These are phyloP conservation scores for Erodium trifolium DNA, from an alignment of 441 rosid genomes.

Conservation along the genomic window DNA sequence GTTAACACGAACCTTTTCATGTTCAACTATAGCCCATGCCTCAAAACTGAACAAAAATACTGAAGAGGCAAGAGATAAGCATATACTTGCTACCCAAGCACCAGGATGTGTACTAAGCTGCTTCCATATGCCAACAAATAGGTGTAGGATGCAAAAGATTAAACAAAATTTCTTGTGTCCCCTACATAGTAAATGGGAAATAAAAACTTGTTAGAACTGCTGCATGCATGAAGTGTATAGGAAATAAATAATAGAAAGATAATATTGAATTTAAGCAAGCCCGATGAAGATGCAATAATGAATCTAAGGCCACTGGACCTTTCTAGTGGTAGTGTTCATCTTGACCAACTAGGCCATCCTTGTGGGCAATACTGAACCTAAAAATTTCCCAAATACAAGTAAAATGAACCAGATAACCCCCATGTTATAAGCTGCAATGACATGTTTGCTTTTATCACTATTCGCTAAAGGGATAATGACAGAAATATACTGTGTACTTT, in stretches of 20 bases:
- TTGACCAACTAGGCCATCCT: too few relatives aligned
- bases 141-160: conserved; percentile 59
- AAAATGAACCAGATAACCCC: background rate
- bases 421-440: too few relatives aligned
- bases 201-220: conserved; percentile 7
- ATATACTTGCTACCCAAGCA: conserved; percentile 48
- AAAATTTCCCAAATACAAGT: too few relatives aligned
- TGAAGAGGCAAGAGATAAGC: conserved; percentile 61
- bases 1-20: conserved; percentile 54
- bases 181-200: conserved; percentile 30
- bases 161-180: conserved; percentile 71
- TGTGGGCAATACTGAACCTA: too few relatives aligned
- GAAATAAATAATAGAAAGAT: background rate
- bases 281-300: too few relatives aligned
- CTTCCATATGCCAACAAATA: conserved; percentile 67
- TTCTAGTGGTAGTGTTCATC: too few relatives aligned
- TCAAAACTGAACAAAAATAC: conserved; percentile 70
- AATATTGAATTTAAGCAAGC: too few relatives aligned
- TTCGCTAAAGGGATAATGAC: too few relatives aligned
- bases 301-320: too few relatives aligned
- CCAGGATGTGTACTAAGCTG: conserved; percentile 43
- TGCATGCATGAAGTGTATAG: conserved; percentile 9
- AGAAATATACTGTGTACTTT: too few relatives aligned
- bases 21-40: conserved; percentile 72
- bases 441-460: too few relatives aligned